Base-by-base conservation (phyloP, 495 filamentous ascomycete species). In the Paragyromitra xinjiangensis region DNA sequence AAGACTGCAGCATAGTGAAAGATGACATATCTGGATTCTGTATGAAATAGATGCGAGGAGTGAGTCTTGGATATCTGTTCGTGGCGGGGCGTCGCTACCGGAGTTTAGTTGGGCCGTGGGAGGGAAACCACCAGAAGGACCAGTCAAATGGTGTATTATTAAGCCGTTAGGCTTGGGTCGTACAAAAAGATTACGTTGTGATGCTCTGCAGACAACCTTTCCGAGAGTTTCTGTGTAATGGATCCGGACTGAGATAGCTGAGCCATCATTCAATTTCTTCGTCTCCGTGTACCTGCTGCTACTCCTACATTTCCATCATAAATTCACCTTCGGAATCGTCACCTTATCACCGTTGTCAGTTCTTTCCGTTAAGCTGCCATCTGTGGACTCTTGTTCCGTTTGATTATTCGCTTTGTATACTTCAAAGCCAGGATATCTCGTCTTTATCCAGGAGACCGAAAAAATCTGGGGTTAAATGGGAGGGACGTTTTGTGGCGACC, bases 401-500 rank as follows among this genome's bases (percentile, higher is more conserved):
- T 73, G 26, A 34, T 34, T 24, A 44, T 26, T 55, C 7, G 6
- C 26, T 37, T 51, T 53, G 6, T 45, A 5, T 22, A 37, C 48
- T 11, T 6, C 34, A 22, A 45, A 4, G 12, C 44, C 22, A 61
- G 16, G 8, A 29, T 50, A 11, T 59, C 34, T 34, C 51, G 4
- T 9, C 51, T n/a, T 40, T 48, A 51, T 16, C 42, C 16, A 51
- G 26, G 58, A 19, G 12, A 56, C 45, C 12, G 6, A 29, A 40
- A 55, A 56, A 42, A 0, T 42, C 45, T 50, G 53, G 37, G 40
- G 61, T 16, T 58, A 78, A 45, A 79, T 79, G 77, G 66, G 50
- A 34, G 56, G 62, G 55, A 51, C 26, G 26, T 77, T 82, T 37
- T 82, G 81, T 81, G 63, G 78, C 29, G 70, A 82, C 59, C 78